Evolutionary conservation across 352 stramenopile genomes (phyloP), one percentile per base, ranked within the genome.

Genomic region (Phytophthora tentaculata): DNA sequence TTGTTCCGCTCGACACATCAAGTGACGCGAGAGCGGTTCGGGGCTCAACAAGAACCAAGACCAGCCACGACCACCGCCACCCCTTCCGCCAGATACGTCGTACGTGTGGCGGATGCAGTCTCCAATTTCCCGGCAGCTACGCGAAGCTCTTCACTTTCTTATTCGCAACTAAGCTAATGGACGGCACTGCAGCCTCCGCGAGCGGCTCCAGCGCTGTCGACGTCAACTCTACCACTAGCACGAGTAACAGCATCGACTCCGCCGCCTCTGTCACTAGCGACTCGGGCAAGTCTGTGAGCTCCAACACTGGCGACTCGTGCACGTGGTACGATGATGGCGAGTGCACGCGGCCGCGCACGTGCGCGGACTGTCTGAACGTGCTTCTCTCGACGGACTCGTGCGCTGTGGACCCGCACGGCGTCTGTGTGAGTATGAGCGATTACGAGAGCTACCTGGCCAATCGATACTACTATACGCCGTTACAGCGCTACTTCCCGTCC

Each of bases 401-500:
- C 60, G 73, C 61, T 20, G 59, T 86, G 41, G 64, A 76, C 37
- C 65, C 69, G 13, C 47, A 49, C 37, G 76, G 78, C 48, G 69
- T 55, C 23, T 86, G 78, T 22, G 76, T 86, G 51, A 83, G 71
- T 41, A 70, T 74, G 59, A 61, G 24, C 16, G 17, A 67, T 14
- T 81, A 81, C 58, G 56, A 78, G 47, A 45, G 50, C 24, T 81
- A 81, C 44, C 26, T 71, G 50, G 57, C 66, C 64, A 61, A 69
- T 50, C 76, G 76, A 17, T 75, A 74, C 66, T 84, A 84, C 64
- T 84, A 84, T 64, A 71, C 64, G 35, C 76, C 76, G 10, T 54
- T 80, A 41, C 76, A 80, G 64, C 75, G 76, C 32, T 84, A 81
- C 61, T 84, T 79, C 48, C 62, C 66, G 20, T 72, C 74, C 7